Conservation (phyloP, 331 rosid species). For the Pyrus hybrid region DNA sequence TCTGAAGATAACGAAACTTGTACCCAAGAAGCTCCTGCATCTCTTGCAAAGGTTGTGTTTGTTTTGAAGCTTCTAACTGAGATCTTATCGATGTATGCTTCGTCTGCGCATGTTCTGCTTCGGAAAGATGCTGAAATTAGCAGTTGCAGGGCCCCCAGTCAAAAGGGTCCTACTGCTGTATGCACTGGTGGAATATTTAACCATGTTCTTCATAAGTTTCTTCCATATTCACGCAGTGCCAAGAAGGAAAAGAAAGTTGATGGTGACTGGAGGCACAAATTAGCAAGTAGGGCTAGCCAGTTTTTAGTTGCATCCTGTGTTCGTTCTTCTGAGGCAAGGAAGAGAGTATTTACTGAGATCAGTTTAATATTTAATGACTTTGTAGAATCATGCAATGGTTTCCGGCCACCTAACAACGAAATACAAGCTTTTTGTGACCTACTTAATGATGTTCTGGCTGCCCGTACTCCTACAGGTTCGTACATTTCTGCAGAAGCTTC, state of each 20-base stretch:
- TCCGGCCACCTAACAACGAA: constrained; percentile 60
- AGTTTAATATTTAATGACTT: constrained; percentile 58
- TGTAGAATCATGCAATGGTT: constrained; percentile 54
- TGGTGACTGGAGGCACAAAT: constrained; percentile 97
- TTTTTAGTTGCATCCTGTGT: constrained; percentile 92
- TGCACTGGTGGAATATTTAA: constrained; percentile 68
- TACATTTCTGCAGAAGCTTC: constrained; percentile 85
- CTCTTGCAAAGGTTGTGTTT: constrained; percentile 87
- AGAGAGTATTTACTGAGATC: constrained; percentile 75
- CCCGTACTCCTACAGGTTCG: constrained; percentile 91
- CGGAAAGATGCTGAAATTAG: constrained; percentile 82
- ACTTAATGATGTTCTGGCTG: constrained; percentile 77
- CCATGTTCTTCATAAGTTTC: constrained; percentile 75
- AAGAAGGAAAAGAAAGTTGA: constrained; percentile 86
- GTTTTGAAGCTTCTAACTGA: constrained; percentile 82
- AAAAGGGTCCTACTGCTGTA: constrained; percentile 39
- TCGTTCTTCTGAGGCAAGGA: constrained; percentile 95
- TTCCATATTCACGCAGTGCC: constrained; percentile 55
- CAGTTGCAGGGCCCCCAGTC: constrained; percentile 46
- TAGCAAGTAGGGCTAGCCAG: constrained; percentile 86
- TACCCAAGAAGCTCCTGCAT: constrained; percentile 69
- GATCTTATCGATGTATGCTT: constrained; percentile 76
- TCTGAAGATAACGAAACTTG: constrained; percentile 52
- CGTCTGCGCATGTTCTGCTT: constrained; percentile 84
- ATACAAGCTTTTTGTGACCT: constrained; percentile 80